Base-by-base conservation (phyloP, 140 eudicot genomes). In the Anethum foeniculum region DNA sequence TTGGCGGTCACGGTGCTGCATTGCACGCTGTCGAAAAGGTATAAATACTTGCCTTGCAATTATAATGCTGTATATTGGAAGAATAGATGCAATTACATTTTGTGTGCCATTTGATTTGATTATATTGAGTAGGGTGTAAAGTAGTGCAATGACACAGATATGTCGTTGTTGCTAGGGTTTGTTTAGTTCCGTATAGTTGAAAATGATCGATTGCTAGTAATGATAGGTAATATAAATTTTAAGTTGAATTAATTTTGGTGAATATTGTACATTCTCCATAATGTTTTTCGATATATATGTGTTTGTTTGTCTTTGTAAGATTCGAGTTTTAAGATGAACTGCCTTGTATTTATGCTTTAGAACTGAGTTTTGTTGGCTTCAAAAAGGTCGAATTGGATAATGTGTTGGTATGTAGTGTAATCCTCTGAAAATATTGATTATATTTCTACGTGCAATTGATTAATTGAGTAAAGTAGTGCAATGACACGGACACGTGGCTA, bases 1-100 rank as follows among this genome's bases (percentile, higher is more conserved):
- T 93, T 77, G 98, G 97, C 21, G 98, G 98, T 47, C 98, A 93
- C 78, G 98, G 96, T 60, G 98, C 98, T 80, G 96, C 98, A 62
- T 83, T 93, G 80, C 96, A 93, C 77, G 98, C 97, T 32, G 91
- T 93, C 75, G 94, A 93, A 80, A 91, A 91, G 91, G 98, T 91
- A n/a, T 6, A 30, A 68, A 25, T 54, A 5, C 2, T 19, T 54
- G 7, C 8, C 52, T 13, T 47, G 52, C 48, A 44, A 10, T 13
- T 47, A 13, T 47, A 46, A 46, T 46, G 49, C 15, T 0, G 3
- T 46, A 46, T 15, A 46, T 46, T 46, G 3, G 49, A 46, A 51
- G 5, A 51, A 58, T 58, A 58, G 28, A 58, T 58, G 30, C 58
- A 54, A 19, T 23, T 18, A 11, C 15, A 13, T 47, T 13, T 47